These are phyloP conservation scores for Ophiostoma novo-ulmi DNA, from an alignment of 2,329 filamentous ascomycete genomes.

Conservation along the genomic window DNA sequence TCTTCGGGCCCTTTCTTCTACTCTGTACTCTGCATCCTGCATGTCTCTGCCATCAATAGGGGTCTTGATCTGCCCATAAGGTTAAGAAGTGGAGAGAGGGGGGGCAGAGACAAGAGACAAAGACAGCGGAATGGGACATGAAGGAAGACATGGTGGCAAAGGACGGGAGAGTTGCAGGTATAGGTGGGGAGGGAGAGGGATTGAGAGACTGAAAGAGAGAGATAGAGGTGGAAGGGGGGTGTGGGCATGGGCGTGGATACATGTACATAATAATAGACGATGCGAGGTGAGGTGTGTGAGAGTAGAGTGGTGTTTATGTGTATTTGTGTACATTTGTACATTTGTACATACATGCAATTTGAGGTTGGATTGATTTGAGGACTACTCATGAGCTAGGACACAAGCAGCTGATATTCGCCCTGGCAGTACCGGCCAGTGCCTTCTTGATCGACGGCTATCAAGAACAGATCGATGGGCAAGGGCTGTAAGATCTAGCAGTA, in stretches of 20 bases:
- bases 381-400: constrained; percentile 8
- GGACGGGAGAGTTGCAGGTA: constrained; percentile 15
- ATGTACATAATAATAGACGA: background rate
- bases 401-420: background rate
- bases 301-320: background rate
- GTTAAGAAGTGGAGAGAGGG: constrained; percentile 24
- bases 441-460: background rate
- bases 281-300: constrained; percentile 1
- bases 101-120: constrained; percentile 10
- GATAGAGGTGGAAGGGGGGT: background rate
- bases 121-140: constrained; percentile 11
- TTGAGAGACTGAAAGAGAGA: background rate
- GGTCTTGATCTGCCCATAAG: constrained; percentile 17
- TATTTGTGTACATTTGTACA: background rate
- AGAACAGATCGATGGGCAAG: constrained; percentile 4
- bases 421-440: background rate
- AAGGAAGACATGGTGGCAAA: constrained; percentile 9
- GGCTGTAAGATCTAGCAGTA: background rate
- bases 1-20: background rate
- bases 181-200: constrained; percentile 10
- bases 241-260: constrained; percentile 8
- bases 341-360: constrained; percentile 1
- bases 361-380: background rate
- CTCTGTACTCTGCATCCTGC: background rate
- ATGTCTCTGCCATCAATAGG: constrained; percentile 6